Evolutionary conservation across 805 yeast genomes (phyloP), one percentile per base, ranked within the genome.

Genomic region (Pichia kluyveri): DNA sequence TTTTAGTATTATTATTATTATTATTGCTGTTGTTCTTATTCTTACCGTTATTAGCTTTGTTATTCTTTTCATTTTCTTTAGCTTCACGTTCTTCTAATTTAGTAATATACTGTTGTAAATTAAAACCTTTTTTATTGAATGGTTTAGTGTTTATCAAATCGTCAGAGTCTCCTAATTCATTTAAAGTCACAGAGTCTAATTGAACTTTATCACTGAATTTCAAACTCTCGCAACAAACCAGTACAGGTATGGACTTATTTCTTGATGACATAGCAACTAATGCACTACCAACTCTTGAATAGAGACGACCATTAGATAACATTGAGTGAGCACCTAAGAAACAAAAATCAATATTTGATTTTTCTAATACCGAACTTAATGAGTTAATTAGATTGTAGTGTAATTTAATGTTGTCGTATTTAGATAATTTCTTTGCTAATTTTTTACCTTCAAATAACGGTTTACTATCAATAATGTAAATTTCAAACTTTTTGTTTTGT

Each of bases 321-420:
- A 93, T 89, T 32, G 97, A 95, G 62, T 93, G 98, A 0, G 98
- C 98, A 15, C 99, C 99, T 36, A 93, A 71, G 64, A 93, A 84
- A 8, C 93, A 95, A 55, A 85, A 83, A 57, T 93, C 93, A 34
- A 93, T 91, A 63, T 86, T 89, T 0, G 65, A 54, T 47, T 60
- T 57, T 56, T 83, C 85, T 57, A 93, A 74, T 10, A 88, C 81
- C 27, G 93, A 80, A 4, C 90, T 78, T 44, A 93, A 70, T 18
- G 96, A 83, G 47, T 82, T 83, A 51, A 93, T 78, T 54, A 89
- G 69, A 19, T 84, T 86, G 60, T 93, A 93, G 44, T 87, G 83
- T 45, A 85, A 74, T 56, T 82, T 80, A 46, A 93, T 72, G 38
- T 88, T 86, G 23, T 70, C 70, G 10, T 60, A 49, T 8, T 71